A percentile compares a stretch with the other conserved stretches of the same genome.
phyloP scores from a whole-genome alignment of 202 grass and related monocot species.

The Tripidium arundinaceum region DNA sequence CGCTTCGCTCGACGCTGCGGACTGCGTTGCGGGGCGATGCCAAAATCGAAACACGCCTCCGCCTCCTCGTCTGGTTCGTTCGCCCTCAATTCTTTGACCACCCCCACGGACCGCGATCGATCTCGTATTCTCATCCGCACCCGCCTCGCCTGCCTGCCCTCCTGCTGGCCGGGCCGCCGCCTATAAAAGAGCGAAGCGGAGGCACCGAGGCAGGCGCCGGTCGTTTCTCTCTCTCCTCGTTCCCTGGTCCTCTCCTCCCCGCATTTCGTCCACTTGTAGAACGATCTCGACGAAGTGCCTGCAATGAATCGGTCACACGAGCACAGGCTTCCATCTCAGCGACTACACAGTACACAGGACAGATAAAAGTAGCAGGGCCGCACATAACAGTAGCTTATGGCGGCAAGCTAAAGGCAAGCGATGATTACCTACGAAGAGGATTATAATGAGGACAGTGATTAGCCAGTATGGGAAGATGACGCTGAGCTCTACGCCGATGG shows the following conservation, averaged over 20 bases:
- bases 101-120: neutral
- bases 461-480: slow-evolving; percentile 97
- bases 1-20: neutral
- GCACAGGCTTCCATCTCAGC: neutral
- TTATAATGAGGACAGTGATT: slow-evolving; percentile 94
- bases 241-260: neutral
- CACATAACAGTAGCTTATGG: neutral
- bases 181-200: neutral
- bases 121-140: neutral
- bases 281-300: slow-evolving; percentile 92
- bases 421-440: slow-evolving; percentile 75
- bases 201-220: neutral
- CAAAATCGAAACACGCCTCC: slow-evolving; percentile 19
- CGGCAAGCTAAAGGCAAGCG: neutral
- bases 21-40: neutral
- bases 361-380: neutral
- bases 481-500: slow-evolving; percentile 93
- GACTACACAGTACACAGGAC: neutral
- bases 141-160: neutral
- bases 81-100: no score
- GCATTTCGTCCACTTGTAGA: slow-evolving; percentile 47
- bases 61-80: neutral
- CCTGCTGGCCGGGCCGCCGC: neutral
- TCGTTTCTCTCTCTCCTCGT: neutral
- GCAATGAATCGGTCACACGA: slow-evolving; percentile 21